Base-by-base conservation (phyloP, 495 filamentous ascomycete genomes). In the Daldinia concentrica region DNA sequence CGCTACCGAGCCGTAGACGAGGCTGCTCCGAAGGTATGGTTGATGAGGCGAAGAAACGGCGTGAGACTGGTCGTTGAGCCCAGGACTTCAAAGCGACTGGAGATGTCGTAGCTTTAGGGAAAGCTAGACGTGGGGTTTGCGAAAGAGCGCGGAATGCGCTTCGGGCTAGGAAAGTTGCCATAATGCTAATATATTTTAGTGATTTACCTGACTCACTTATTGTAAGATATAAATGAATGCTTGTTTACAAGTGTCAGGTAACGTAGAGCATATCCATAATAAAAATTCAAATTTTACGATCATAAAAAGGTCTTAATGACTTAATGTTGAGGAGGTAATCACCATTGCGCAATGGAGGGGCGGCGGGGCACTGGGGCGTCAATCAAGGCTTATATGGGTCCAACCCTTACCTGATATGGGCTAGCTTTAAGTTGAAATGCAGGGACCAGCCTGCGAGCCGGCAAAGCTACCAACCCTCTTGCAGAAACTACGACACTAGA, bases 1-100 rank as follows among this genome's bases (percentile, higher is more conserved):
- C 88, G 78, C 87, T 90, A 80, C 95, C 95, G 74, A 98, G 89
- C 76, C 95, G 95, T 81, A 98, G 89, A 73, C 90, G 55, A 15
- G 67, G 67, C 19, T 64, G 61, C 56, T 70, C 61, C 7, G 55
- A 36, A 5, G 45, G 52, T 27, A 32, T 56, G 2, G 62, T 32
- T 3, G 65, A 45, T 2, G 67, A 51, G 45, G 67, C 60, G 11
- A 64, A 48, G 55, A 59, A 48, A 37, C 67, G 61, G 34, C 55
- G 55, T 9, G 60, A 24, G 19, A 22, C 43, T 22, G 43, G 43
- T 24, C 19, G 8, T 24, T 24, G 43, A 48, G 1, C 43, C 48
- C 15, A 34, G 5, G 57, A 41, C 9, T 17, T 36, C 19, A 29
- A 5, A 17, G 32, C 14, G 1, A 54, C 17, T 15, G 52, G 58